Percentiles rank a stretch among this genome's conserved stretches.
phyloP scores from a whole-genome alignment of 768 basidiomycete genomes.

The Pleurotus djamor region DNA sequence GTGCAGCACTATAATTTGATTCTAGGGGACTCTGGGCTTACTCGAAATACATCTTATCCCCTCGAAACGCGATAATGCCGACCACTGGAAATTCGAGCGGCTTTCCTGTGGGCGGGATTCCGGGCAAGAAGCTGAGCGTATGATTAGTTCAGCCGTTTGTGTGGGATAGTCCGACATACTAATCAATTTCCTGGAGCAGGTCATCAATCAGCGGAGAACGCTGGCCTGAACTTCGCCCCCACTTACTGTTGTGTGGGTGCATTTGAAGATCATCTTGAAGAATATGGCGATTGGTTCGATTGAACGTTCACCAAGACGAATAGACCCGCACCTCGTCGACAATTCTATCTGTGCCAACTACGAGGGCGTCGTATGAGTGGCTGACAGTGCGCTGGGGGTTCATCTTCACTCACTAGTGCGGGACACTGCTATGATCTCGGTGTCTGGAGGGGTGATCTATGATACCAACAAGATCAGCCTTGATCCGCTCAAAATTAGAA shows the following conservation, averaged over 20 bases:
- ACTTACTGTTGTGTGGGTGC: slow-evolving; percentile 5
- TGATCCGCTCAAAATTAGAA: too few species aligned
- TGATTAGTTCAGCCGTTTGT: too few species aligned
- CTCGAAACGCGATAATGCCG: slow-evolving; percentile 6
- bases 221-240: neutral
- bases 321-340: slow-evolving; percentile 1
- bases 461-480: neutral
- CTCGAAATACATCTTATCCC: slow-evolving; percentile 7
- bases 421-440: slow-evolving; percentile 5
- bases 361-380: too few species aligned
- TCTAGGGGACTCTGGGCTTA: neutral
- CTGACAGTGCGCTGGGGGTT: neutral
- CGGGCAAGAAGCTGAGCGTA: slow-evolving; percentile 1
- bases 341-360: slow-evolving; percentile 6
- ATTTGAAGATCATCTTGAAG: slow-evolving; percentile 8
- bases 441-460: slow-evolving; percentile 5
- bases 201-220: neutral
- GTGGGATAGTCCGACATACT: neutral
- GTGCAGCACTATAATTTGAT: neutral
- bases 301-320: neutral
- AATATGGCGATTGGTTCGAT: neutral
- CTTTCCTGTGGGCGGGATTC: slow-evolving; percentile 5
- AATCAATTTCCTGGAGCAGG: slow-evolving; percentile 4
- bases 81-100: slow-evolving; percentile 2
- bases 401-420: neutral